Evolutionary conservation across 345 rosid genomes (phyloP).

Genomic region (Arabidopsis arenosa): DNA sequence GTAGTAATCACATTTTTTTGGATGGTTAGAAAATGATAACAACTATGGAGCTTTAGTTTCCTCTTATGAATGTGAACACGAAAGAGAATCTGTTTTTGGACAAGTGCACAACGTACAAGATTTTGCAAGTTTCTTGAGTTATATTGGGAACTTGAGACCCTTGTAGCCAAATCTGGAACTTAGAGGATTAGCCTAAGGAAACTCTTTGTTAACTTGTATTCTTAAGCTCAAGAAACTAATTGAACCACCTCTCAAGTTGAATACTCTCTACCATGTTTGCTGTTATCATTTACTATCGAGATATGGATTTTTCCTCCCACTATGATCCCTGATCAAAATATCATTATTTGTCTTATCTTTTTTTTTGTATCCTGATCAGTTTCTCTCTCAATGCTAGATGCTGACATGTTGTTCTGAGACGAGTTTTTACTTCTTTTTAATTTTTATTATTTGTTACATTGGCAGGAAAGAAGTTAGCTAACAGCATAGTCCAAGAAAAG

Average conservation of each 20-base stretch:
- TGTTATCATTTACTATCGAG: too few species aligned
- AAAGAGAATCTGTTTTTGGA: neutral
- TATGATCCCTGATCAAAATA: too few species aligned
- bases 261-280: too few species aligned
- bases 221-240: slow-evolving; percentile 4
- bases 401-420: neutral
- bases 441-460: neutral
- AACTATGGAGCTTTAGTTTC: neutral
- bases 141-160: neutral
- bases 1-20: neutral
- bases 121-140: too few species aligned
- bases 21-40: neutral
- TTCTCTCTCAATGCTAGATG: neutral
- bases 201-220: neutral
- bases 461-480: slow-evolving; percentile 90
- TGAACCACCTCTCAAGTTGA: neutral
- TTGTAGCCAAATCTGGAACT: slow-evolving; percentile 4
- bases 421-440: neutral
- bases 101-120: too few species aligned
- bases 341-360: too few species aligned
- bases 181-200: neutral
- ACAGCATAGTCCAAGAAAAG: slow-evolving; percentile 76
- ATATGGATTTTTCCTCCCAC: too few species aligned
- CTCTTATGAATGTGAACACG: neutral
- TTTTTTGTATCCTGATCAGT: neutral